These are phyloP conservation scores for Cajanus cajan DNA, from an alignment of 306 rosid species.

Conservation along the genomic window DNA sequence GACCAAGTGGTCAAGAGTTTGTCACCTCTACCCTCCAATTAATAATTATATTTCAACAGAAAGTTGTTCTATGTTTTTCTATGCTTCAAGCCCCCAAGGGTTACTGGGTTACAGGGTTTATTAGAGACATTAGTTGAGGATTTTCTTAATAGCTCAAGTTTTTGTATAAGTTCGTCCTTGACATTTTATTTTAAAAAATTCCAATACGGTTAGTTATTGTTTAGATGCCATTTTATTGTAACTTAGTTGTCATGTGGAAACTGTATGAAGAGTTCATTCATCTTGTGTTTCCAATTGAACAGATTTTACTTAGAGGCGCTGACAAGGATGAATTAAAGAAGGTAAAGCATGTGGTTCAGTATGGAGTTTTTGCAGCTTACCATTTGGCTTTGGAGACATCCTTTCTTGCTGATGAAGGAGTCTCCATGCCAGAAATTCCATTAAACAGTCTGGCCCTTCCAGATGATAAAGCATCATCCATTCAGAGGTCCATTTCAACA, in stretches of 20 bases:
- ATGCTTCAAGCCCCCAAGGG: background rate
- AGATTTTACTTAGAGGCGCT: constrained; percentile 94
- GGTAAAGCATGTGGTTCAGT: constrained; percentile 93
- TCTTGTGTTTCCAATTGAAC: constrained; percentile 36
- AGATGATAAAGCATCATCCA: constrained; percentile 53
- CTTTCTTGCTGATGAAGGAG: constrained; percentile 99
- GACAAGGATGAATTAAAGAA: constrained; percentile 82
- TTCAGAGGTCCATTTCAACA: constrained; percentile 84
- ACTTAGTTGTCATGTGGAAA: background rate
- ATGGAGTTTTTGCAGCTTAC: constrained; percentile 96
- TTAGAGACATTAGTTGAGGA: background rate
- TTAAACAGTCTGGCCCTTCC: constrained; percentile 81
- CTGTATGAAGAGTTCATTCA: constrained; percentile 34
- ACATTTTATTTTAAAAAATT: background rate
- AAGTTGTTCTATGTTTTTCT: background rate
- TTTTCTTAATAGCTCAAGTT: background rate
- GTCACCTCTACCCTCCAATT: background rate
- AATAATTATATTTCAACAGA: background rate
- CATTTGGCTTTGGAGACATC: constrained; percentile 97
- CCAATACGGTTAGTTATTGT: background rate
- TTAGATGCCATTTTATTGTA: background rate
- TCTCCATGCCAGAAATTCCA: constrained; percentile 83
- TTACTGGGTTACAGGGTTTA: background rate
- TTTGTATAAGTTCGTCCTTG: background rate
- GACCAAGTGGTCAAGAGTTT: background rate